Percentiles rank a stretch among this genome's conserved stretches.
phyloP scores from a whole-genome alignment of 129 eudicot species.

The Tagetes erecta region DNA sequence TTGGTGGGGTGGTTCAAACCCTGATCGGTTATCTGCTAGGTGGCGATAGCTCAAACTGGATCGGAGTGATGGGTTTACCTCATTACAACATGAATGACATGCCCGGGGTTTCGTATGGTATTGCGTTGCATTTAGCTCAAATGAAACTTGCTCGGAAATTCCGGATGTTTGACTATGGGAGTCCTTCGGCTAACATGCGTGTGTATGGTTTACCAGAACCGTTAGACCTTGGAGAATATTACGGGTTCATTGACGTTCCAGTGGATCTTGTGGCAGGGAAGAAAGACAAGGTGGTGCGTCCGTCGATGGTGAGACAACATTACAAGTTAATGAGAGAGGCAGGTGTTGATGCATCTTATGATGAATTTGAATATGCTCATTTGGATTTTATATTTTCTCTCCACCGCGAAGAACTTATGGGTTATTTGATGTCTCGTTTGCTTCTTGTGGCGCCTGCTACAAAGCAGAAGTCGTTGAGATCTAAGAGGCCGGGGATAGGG shows the following conservation, averaged over 20 bases:
- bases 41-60: conserved; percentile 96
- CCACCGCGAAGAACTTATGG: conserved; percentile 79
- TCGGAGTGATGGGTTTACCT: conserved; percentile 79
- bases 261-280: conserved; percentile 89
- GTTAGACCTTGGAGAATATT: conserved; percentile 75
- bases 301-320: conserved; percentile 86
- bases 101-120: conserved; percentile 91
- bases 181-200: conserved; percentile 58
- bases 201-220: conserved; percentile 75
- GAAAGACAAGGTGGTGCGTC: conserved; percentile 78
- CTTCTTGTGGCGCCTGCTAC: conserved; percentile 49
- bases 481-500: conserved; percentile 51
- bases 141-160: conserved; percentile 58
- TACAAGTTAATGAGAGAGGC: conserved; percentile 66
- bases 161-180: conserved; percentile 81
- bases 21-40: conserved; percentile 79
- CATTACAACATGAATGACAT: conserved; percentile 96
- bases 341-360: conserved; percentile 65
- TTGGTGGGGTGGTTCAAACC: conserved; percentile 97
- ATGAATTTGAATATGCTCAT: conserved; percentile 88
- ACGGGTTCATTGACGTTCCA: conserved; percentile 73
- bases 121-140: conserved; percentile 87
- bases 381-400: conserved; percentile 80
- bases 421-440: conserved; percentile 86
- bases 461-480: conserved; percentile 37